These are phyloP conservation scores for Bacidia gigantensis DNA, from an alignment of 495 filamentous ascomycete genomes.

Conservation along the genomic window DNA sequence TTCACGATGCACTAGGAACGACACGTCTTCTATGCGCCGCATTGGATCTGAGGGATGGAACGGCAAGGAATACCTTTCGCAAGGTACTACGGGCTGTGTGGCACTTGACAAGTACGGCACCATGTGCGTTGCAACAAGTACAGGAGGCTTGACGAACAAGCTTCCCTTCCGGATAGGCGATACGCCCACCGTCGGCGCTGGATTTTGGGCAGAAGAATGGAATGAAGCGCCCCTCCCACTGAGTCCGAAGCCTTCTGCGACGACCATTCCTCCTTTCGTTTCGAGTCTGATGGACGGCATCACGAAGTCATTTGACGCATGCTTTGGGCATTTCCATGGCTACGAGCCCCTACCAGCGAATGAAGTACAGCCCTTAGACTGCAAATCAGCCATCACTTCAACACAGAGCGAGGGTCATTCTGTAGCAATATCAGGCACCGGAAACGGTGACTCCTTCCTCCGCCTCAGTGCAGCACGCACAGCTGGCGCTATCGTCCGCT, in stretches of 20 bases:
- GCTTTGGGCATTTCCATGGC: not conserved
- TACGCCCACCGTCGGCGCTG: constrained; percentile 73
- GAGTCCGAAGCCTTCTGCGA: not conserved
- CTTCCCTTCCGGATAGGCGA: constrained; percentile 73
- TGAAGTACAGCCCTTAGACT: constrained; percentile 1
- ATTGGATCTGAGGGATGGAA: constrained; percentile 25
- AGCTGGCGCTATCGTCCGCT: constrained; percentile 59
- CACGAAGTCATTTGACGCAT: constrained; percentile 1
- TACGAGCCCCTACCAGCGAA: constrained; percentile 8
- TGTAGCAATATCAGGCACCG: constrained; percentile 69
- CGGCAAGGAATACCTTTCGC: constrained; percentile 50
- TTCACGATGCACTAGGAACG: constrained; percentile 25
- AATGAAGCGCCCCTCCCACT: constrained; percentile 22
- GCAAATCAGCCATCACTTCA: not conserved
- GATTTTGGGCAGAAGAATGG: constrained; percentile 79
- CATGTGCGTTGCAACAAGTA: constrained; percentile 69
- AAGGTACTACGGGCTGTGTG: constrained; percentile 76
- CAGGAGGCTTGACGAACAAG: constrained; percentile 84
- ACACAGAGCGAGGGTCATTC: constrained; percentile 26
- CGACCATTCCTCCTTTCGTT: not conserved
- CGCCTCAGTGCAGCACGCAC: constrained; percentile 58
- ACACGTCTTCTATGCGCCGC: constrained; percentile 21
- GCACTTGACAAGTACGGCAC: constrained; percentile 61
- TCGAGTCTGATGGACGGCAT: not conserved
- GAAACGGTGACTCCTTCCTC: constrained; percentile 83